phyloP scores from a whole-genome alignment of 306 rosid species.

The Pyrus betulifolia region DNA sequence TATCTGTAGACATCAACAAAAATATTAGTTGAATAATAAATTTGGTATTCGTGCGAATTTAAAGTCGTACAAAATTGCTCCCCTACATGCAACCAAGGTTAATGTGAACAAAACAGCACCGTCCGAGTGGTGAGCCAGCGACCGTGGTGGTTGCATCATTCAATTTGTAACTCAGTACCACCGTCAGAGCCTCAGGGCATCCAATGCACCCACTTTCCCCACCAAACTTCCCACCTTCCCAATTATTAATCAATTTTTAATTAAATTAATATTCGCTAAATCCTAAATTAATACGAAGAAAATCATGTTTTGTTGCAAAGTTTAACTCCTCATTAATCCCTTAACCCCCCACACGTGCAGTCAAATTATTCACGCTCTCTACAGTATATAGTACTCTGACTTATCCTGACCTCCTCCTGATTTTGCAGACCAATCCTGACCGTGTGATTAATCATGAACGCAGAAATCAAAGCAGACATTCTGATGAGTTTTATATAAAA shows the following conservation, averaged over 20 bases:
- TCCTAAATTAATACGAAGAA: neutral
- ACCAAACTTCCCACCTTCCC: neutral
- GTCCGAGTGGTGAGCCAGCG: neutral
- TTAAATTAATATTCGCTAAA: neutral
- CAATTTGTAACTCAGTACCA: constrained; percentile 1
- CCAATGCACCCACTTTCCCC: constrained; percentile 20
- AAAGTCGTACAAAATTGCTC: no score
- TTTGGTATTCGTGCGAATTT: no score
- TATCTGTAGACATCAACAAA: no score
- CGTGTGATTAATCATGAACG: constrained; percentile 6
- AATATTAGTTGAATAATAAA: no score
- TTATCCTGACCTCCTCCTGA: neutral
- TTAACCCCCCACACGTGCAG: constrained; percentile 35
- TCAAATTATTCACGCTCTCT: neutral
- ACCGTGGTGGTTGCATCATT: neutral
- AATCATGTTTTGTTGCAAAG: neutral
- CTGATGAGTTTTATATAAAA: neutral
- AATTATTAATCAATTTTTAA: neutral
- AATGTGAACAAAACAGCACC: constrained; percentile 9
- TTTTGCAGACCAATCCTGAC: constrained; percentile 8
- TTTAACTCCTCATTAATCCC: neutral
- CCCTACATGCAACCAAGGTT: neutral
- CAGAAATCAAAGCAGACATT: constrained; percentile 8
- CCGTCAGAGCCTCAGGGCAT: constrained; percentile 34
- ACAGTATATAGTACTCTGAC: neutral